Evolutionary conservation across 495 filamentous ascomycete genomes (phyloP).

Genomic region (Melanomma pulvis-pyrius): DNA sequence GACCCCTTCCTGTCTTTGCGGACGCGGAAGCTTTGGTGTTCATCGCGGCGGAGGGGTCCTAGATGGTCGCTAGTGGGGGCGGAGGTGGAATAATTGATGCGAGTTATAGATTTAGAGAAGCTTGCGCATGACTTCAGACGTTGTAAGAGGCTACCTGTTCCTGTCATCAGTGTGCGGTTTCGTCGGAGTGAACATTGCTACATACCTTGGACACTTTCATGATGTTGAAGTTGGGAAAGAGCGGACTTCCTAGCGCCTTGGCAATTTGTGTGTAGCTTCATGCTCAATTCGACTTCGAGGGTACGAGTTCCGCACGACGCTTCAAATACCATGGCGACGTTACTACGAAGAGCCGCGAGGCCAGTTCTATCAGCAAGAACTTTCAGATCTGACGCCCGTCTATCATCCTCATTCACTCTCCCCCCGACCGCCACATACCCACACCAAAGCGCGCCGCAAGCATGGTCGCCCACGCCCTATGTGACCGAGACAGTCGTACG

Average conservation of each 20-base stretch:
- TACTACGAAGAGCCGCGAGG: slow-evolving; percentile 16
- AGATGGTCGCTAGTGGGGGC: slow-evolving; percentile 6
- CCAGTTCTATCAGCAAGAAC: not conserved
- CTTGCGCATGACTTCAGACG: not conserved
- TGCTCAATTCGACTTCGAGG: not conserved
- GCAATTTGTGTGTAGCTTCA: slow-evolving; percentile 8
- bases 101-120: not conserved
- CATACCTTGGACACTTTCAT: not conserved
- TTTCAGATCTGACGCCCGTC: not conserved
- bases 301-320: not conserved
- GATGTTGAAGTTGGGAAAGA: not conserved
- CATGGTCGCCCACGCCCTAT: slow-evolving; percentile 49
- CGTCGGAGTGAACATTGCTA: not conserved
- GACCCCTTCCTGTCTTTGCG: slow-evolving; percentile 36
- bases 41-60: slow-evolving; percentile 23
- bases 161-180: not conserved
- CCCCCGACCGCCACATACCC: slow-evolving; percentile 3
- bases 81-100: not conserved
- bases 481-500: slow-evolving; percentile 67
- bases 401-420: slow-evolving; percentile 1
- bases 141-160: not conserved
- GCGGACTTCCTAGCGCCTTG: slow-evolving; percentile 21
- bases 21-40: slow-evolving; percentile 26
- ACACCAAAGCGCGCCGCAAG: slow-evolving; percentile 11
- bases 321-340: slow-evolving; percentile 3